These are phyloP conservation scores for Candida insectalens DNA, from an alignment of 805 yeast genomes.

Conservation along the genomic window DNA sequence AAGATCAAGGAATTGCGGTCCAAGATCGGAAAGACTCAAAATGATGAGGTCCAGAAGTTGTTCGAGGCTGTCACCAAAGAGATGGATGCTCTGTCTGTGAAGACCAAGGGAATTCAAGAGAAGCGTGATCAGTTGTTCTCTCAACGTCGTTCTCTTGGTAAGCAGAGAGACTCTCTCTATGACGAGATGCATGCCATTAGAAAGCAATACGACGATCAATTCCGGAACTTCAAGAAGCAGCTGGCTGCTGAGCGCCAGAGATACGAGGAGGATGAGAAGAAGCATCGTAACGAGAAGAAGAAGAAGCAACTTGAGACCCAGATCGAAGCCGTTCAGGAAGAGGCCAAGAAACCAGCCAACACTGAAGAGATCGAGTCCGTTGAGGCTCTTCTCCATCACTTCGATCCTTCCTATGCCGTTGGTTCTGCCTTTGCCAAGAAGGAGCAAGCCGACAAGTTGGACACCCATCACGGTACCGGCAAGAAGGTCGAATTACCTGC, in stretches of 20 bases:
- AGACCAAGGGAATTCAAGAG: conserved; percentile 52
- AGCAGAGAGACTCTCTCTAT: conserved; percentile 61
- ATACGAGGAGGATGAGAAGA: conserved; percentile 62
- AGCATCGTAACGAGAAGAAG: conserved; percentile 37
- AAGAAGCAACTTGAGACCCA: conserved; percentile 39
- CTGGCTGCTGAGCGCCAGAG: conserved; percentile 60
- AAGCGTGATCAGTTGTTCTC: conserved; percentile 56
- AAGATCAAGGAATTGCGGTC: conserved; percentile 70
- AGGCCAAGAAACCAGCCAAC: conserved; percentile 74
- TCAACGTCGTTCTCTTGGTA: conserved; percentile 58
- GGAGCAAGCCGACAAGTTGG: conserved; percentile 8
- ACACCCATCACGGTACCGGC: conserved; percentile 9
- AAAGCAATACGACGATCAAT: conserved; percentile 67
- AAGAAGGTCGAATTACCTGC: conserved; percentile 56
- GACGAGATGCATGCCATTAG: conserved; percentile 58
- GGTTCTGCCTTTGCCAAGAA: conserved; percentile 6
- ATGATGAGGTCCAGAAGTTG: conserved; percentile 54
- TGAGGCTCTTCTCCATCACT: conserved; percentile 58
- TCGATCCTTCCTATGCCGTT: conserved; percentile 67
- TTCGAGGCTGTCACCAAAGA: conserved; percentile 62
- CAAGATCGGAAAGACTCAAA: conserved; percentile 46
- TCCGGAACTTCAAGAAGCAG: conserved; percentile 57
- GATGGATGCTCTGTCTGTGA: conserved; percentile 54
- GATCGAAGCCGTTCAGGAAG: conserved; percentile 64
- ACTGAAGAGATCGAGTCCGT: conserved; percentile 68